Percentiles rank a stretch among this genome's conserved stretches.
These are phyloP conservation scores for Pistacia atlantica DNA, from an alignment of 345 rosid species.

Conservation along the genomic window DNA sequence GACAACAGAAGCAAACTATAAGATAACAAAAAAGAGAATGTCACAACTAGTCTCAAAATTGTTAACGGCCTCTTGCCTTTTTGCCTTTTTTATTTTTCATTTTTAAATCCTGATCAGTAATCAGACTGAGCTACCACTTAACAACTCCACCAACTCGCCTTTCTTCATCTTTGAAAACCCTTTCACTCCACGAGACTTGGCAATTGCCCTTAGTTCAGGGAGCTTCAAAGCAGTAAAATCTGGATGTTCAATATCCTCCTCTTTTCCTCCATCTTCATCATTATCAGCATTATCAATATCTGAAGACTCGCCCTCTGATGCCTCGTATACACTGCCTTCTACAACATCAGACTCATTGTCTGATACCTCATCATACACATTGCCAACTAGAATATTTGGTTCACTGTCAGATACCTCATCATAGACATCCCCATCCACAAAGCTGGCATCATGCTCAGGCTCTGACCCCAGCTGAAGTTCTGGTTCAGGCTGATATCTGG, in stretches of 20 bases:
- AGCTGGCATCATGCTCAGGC: slow-evolving; percentile 34
- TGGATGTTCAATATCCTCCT: slow-evolving; percentile 26
- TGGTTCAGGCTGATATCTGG: slow-evolving; percentile 31
- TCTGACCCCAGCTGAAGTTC: slow-evolving; percentile 31
- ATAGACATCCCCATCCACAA: slow-evolving; percentile 23
- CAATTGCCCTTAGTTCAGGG: slow-evolving; percentile 66
- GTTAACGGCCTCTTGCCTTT: slow-evolving; percentile 6
- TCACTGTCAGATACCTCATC: slow-evolving; percentile 34
- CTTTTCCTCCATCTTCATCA: slow-evolving; percentile 32
- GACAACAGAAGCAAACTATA: slow-evolving; percentile 4
- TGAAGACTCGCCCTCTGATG: slow-evolving; percentile 18
- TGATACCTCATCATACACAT: slow-evolving; percentile 27
- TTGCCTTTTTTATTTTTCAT: neutral
- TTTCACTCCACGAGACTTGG: slow-evolving; percentile 78
- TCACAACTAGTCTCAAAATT: slow-evolving; percentile 19
- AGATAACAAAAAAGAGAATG: slow-evolving; percentile 18
- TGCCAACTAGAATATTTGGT: slow-evolving; percentile 30
- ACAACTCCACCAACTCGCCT: slow-evolving; percentile 58
- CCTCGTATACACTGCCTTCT: slow-evolving; percentile 30
- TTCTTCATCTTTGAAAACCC: slow-evolving; percentile 91
- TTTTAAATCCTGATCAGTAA: slow-evolving; percentile 10
- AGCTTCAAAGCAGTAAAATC: slow-evolving; percentile 70
- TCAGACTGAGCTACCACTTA: slow-evolving; percentile 37
- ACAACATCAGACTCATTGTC: slow-evolving; percentile 23
- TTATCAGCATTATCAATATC: slow-evolving; percentile 29